phyloP scores from a whole-genome alignment of 1,139 yeast species.

The Candida sp. region DNA sequence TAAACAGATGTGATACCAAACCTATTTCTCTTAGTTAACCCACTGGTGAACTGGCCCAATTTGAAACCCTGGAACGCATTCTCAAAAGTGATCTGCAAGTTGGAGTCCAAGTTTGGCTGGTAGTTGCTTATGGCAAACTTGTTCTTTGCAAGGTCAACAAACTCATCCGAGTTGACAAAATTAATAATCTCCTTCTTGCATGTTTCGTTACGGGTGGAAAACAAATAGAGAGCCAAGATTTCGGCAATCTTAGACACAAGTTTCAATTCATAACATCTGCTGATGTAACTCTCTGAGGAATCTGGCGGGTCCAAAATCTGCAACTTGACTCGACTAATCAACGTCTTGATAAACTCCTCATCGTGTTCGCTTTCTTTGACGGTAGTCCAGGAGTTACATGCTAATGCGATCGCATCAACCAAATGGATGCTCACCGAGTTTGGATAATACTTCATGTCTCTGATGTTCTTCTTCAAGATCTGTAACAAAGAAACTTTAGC shows the following conservation, averaged over 20 bases:
- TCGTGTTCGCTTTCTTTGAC: slow-evolving; percentile 56
- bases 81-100: slow-evolving; percentile 38
- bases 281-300: slow-evolving; percentile 31
- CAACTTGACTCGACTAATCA: slow-evolving; percentile 42
- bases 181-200: slow-evolving; percentile 46
- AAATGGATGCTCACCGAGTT: slow-evolving; percentile 61
- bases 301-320: slow-evolving; percentile 23
- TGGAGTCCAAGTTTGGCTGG: slow-evolving; percentile 45
- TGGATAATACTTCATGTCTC: slow-evolving; percentile 57
- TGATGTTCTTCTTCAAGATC: slow-evolving; percentile 62
- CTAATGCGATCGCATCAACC: slow-evolving; percentile 66
- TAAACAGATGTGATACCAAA: slow-evolving; percentile 61
- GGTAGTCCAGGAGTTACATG: slow-evolving; percentile 73
- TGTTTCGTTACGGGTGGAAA: slow-evolving; percentile 54
- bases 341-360: slow-evolving; percentile 51
- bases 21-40: slow-evolving; percentile 48
- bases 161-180: slow-evolving; percentile 41
- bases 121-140: slow-evolving; percentile 34
- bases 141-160: slow-evolving; percentile 32
- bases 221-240: slow-evolving; percentile 73
- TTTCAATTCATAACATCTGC: slow-evolving; percentile 59
- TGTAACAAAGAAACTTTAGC: slow-evolving; percentile 46
- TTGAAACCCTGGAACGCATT: slow-evolving; percentile 50
- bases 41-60: slow-evolving; percentile 59
- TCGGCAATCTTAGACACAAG: slow-evolving; percentile 73